Percentiles rank a stretch among this genome's conserved stretches.
Evolutionary conservation across 441 rosid genomes (phyloP).

Genomic region (Viola pubescens): DNA sequence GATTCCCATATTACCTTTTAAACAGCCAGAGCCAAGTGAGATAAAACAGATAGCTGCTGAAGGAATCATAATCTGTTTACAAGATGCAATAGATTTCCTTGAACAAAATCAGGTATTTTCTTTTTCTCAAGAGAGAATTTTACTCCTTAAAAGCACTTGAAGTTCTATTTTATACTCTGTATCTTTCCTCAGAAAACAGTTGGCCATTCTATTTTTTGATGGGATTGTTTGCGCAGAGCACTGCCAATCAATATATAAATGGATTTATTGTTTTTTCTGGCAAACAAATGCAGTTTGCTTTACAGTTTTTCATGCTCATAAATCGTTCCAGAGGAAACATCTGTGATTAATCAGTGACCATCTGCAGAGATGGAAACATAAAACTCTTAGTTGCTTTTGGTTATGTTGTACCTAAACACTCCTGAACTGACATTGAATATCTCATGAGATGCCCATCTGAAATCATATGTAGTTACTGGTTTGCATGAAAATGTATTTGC

Average conservation of each 20-base stretch:
- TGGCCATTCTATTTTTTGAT: no score
- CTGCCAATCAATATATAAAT: background rate
- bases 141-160: background rate
- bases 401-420: background rate
- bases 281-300: background rate
- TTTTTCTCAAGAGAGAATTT: background rate
- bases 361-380: background rate
- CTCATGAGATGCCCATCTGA: background rate
- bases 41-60: slow-evolving; percentile 73
- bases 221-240: background rate
- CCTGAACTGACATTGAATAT: background rate
- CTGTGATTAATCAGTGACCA: background rate
- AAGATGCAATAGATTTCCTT: slow-evolving; percentile 81
- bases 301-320: background rate
- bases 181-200: background rate
- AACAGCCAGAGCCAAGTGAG: slow-evolving; percentile 85
- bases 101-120: slow-evolving; percentile 62
- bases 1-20: slow-evolving; percentile 1
- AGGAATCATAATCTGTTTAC: slow-evolving; percentile 85
- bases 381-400: background rate
- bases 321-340: no score
- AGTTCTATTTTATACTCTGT: slow-evolving; percentile 2
- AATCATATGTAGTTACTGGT: background rate
- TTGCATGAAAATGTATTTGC: background rate
- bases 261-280: background rate